These are phyloP conservation scores for Corrigiola litoralis DNA, from an alignment of 179 eudicot species.

Conservation along the genomic window DNA sequence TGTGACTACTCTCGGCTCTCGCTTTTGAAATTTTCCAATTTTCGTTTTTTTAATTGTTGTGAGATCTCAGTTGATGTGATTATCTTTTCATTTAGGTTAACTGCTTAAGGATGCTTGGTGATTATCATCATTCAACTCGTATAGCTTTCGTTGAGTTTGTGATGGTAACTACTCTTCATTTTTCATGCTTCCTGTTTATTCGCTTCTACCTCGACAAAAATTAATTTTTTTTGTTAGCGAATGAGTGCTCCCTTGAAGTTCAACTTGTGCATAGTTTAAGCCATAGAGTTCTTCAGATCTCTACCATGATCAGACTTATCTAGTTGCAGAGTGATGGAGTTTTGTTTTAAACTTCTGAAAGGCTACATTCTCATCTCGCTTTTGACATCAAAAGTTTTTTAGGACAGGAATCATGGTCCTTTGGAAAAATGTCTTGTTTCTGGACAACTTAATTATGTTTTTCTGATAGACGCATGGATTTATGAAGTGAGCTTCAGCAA, in stretches of 20 bases:
- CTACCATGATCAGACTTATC: background rate
- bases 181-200: background rate
- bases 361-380: no score
- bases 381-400: no score
- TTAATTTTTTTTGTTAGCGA: no score
- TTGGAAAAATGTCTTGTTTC: no score
- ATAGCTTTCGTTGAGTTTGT: conserved; percentile 92
- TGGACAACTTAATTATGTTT: no score
- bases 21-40: background rate
- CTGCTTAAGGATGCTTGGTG: conserved; percentile 83
- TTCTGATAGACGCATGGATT: no score
- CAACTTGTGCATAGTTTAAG: background rate
- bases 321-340: no score
- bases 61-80: background rate
- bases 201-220: background rate
- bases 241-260: conserved; percentile 2
- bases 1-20: conserved; percentile 23
- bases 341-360: no score
- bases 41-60: background rate
- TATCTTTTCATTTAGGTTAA: conserved; percentile 44
- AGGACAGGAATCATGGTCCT: no score
- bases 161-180: conserved; percentile 37
- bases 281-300: background rate
- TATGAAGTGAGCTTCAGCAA: background rate
- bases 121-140: conserved; percentile 73